Conservation (phyloP, 2,329 filamentous ascomycete species). For the Pseudogymnoascus sp. region DNA sequence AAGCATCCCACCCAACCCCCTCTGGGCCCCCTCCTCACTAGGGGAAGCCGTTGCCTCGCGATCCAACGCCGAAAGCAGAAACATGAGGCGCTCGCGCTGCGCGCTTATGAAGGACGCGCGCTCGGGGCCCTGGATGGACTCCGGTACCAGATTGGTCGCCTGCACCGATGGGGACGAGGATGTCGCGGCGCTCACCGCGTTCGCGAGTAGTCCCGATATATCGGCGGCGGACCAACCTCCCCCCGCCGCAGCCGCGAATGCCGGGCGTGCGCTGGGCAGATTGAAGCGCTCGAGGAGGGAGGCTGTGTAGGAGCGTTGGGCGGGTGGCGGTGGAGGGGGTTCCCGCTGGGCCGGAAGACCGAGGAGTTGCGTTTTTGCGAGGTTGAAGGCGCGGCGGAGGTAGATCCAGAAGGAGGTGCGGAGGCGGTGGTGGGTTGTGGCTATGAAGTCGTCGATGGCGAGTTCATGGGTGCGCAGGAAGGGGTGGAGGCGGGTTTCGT, state of each 20-base stretch:
- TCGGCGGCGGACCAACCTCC: constrained; percentile 46
- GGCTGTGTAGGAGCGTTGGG: constrained; percentile 61
- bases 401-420: constrained; percentile 71
- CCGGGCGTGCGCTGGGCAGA: constrained; percentile 62
- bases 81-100: constrained; percentile 69
- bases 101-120: constrained; percentile 66
- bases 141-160: constrained; percentile 54
- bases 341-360: constrained; percentile 57
- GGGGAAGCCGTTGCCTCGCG: constrained; percentile 58
- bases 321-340: constrained; percentile 40
- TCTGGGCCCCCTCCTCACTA: neutral
- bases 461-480: constrained; percentile 81
- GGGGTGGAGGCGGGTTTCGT: constrained; percentile 77
- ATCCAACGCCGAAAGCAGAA: constrained; percentile 71
- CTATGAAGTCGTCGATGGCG: constrained; percentile 86
- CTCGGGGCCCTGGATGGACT: constrained; percentile 58
- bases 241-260: constrained; percentile 28
- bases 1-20: constrained; percentile 22
- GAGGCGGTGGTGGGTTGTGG: constrained; percentile 68
- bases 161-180: constrained; percentile 21
- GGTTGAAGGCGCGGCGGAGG: constrained; percentile 62
- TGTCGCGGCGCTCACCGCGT: constrained; percentile 47
- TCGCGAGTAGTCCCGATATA: constrained; percentile 69
- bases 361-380: constrained; percentile 69
- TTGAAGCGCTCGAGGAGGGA: constrained; percentile 78